A percentile compares a stretch with the other conserved stretches of the same genome.
Conservation (phyloP, 164 flowering plant genomes). For the Paratinospora sagittata region DNA sequence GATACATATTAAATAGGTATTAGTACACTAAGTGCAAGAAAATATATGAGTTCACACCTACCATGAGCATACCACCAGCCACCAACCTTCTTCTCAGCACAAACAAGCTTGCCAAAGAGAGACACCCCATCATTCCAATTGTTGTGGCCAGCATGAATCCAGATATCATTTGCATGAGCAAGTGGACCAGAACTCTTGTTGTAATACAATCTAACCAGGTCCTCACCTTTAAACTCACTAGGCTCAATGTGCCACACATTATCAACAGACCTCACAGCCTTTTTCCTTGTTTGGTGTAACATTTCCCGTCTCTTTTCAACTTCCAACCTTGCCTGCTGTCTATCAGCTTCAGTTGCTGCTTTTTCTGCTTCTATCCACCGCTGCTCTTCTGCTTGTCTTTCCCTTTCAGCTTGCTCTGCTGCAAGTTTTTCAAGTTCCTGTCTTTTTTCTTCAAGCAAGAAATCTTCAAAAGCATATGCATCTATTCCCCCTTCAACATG, state of each 20-base stretch:
- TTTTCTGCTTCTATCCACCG: slow-evolving; percentile 66
- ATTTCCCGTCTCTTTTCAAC: slow-evolving; percentile 36
- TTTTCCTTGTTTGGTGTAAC: slow-evolving; percentile 36
- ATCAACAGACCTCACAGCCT: slow-evolving; percentile 48
- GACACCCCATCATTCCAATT: slow-evolving; percentile 73
- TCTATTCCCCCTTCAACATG: slow-evolving; percentile 75
- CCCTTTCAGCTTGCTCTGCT: slow-evolving; percentile 73
- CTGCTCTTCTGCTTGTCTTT: slow-evolving; percentile 71
- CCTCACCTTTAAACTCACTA: slow-evolving; percentile 50
- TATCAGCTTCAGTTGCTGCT: slow-evolving; percentile 69
- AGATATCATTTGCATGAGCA: slow-evolving; percentile 54
- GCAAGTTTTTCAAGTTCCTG: slow-evolving; percentile 74
- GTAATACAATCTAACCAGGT: slow-evolving; percentile 68
- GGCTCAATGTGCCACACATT: slow-evolving; percentile 75
- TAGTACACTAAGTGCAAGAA: neutral
- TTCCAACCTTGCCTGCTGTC: slow-evolving; percentile 69
- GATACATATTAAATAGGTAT: neutral
- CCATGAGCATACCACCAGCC: slow-evolving; percentile 96
- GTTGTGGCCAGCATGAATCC: slow-evolving; percentile 93
- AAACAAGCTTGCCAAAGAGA: slow-evolving; percentile 52
- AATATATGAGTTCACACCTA: slow-evolving; percentile 26
- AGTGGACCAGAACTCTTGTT: slow-evolving; percentile 76
- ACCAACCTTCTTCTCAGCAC: slow-evolving; percentile 44
- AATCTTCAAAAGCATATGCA: slow-evolving; percentile 70
- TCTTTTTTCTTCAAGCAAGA: slow-evolving; percentile 89